Evolutionary conservation across 1,284 basidiomycete genomes (phyloP).

Genomic region (Uromyces viciae-fabae): DNA sequence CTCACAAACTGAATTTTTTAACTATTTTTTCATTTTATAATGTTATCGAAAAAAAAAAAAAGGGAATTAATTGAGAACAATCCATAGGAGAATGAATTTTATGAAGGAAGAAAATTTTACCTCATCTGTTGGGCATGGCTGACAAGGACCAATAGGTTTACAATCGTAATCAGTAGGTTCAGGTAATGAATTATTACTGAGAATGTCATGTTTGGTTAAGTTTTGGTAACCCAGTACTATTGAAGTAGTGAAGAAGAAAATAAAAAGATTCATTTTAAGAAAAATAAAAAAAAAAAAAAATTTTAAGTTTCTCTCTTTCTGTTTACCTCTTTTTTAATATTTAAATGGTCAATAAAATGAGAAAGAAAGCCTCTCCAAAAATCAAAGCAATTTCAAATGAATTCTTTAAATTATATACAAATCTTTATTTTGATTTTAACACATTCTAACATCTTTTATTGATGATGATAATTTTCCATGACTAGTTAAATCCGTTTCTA

Average conservation of each 20-base stretch:
- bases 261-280: background rate
- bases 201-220: background rate
- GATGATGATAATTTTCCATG: background rate
- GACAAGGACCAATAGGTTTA: background rate
- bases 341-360: background rate
- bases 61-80: background rate
- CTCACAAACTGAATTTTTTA: background rate
- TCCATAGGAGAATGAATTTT: background rate
- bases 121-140: conserved; percentile 3
- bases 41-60: no score
- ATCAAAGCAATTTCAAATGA: no score
- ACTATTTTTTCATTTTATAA: no score
- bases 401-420: background rate
- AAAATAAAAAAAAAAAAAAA: background rate
- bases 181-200: background rate
- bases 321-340: background rate
- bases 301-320: background rate
- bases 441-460: conserved; percentile 4
- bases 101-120: background rate
- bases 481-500: conserved; percentile 28
- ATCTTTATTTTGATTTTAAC: background rate
- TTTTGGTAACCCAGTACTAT: no score
- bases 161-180: conserved; percentile 9
- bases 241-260: no score
- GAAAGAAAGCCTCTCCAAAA: background rate